A percentile compares a stretch with the other conserved stretches of the same genome.
These are phyloP conservation scores for Hyparrhenia diplandra DNA, from an alignment of 176 grass and related monocot genomes.

Conservation along the genomic window DNA sequence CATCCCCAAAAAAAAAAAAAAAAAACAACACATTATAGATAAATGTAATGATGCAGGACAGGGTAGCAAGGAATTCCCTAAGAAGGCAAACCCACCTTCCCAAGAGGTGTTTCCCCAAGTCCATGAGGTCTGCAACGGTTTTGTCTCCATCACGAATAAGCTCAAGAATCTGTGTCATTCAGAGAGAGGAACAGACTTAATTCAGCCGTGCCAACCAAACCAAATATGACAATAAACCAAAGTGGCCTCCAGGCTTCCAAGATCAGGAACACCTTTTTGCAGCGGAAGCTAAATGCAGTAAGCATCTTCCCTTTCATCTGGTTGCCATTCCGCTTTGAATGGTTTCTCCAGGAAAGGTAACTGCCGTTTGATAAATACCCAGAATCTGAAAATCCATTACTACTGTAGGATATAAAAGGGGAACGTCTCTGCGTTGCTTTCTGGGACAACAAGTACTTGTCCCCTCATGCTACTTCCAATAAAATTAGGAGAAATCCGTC, in stretches of 20 bases:
- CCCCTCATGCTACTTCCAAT: not conserved
- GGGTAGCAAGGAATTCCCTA: not conserved
- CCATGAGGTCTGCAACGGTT: conserved; percentile 73
- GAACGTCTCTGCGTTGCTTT: not conserved
- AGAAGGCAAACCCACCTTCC: conserved; percentile 49
- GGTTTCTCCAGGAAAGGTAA: not conserved
- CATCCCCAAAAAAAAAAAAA: not conserved
- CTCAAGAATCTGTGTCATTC: conserved; percentile 68
- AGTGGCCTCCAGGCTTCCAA: not conserved
- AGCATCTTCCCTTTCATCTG: not conserved
- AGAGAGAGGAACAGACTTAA: not conserved
- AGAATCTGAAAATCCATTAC: not conserved
- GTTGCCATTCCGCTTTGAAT: not conserved
- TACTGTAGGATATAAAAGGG: not conserved
- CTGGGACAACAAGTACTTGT: not conserved
- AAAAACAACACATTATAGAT: not conserved
- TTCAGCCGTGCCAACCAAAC: not conserved
- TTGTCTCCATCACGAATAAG: conserved; percentile 84
- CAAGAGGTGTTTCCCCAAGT: conserved; percentile 70
- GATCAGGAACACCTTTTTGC: not conserved
- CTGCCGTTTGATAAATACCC: not conserved
- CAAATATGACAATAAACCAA: not conserved
- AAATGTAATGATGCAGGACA: not conserved
- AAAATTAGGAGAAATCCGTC: not conserved
- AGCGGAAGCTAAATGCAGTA: not conserved